Base-by-base conservation (phyloP, 257 asterid species). In the Osmanthus fragrans region DNA sequence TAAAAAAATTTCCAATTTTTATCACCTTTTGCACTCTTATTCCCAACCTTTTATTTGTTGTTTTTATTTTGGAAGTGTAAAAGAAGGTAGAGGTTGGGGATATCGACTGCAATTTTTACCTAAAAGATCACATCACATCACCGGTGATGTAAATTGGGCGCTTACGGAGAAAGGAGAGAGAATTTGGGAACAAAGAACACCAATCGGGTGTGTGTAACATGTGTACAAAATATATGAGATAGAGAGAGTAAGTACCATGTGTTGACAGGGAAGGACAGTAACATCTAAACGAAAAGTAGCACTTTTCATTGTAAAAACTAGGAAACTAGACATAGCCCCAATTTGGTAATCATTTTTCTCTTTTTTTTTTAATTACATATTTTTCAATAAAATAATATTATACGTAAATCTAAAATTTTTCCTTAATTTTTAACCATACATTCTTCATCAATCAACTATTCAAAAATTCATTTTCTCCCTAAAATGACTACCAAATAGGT, bases 221-320 rank as follows among this genome's bases (percentile, higher is more conserved):
- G 66, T 1, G 15, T 6, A 2, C 13, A 58, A 58, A 58, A 21
- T 21, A 15, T 58, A 30, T 58, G 3, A 33, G 34, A 42, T 51
- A 65, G 77, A 40, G 29, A 13, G 37, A 36, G 60, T 47, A 75
- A n/a, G 39, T 91, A 94, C 97, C 97, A 91, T 91, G 83, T 94
- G 97, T 68, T 97, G 89, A 76, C 97, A 94, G 11, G 97, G 97
- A 79, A 94, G 97, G 71, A 91, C 95, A n/a, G 97, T 89, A 32
- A n/a, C n/a, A n/a, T n/a, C n/a, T n/a, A n/a, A n/a, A n/a, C n/a
- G n/a, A n/a, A n/a, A n/a, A n/a, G n/a, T n/a, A n/a, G n/a, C n/a
- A n/a, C n/a, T n/a, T n/a, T n/a, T n/a, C n/a, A n/a, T 25, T 25
- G 27, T 25, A 25, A 25, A 25, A 25, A 25, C 27, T 25, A 1